Conservation (phyloP, 768 basidiomycete species). For the Suillus plorans region DNA sequence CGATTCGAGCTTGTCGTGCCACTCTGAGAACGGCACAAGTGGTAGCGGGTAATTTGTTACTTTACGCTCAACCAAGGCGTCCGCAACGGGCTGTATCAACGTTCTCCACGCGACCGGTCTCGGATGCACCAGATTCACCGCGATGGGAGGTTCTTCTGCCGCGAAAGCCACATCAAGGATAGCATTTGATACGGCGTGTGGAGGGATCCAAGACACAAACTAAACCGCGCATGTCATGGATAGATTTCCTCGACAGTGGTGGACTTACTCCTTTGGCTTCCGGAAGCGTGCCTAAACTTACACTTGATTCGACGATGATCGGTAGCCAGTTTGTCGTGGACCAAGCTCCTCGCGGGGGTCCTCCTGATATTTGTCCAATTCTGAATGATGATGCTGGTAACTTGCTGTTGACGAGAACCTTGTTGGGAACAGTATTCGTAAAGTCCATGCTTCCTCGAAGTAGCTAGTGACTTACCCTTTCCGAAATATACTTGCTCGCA, state of each 20-base stretch:
- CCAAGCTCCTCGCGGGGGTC: constrained; percentile 41
- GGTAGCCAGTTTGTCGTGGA: constrained; percentile 48
- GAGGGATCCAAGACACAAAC: constrained; percentile 22
- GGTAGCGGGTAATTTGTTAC: constrained; percentile 18
- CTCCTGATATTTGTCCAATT: constrained; percentile 47
- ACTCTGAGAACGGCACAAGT: constrained; percentile 29
- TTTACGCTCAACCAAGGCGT: constrained; percentile 4
- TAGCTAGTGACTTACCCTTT: constrained; percentile 28
- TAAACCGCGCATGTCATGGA: constrained; percentile 2
- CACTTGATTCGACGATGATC: constrained; percentile 37
- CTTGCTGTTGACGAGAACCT: constrained; percentile 40
- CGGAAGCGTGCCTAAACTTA: constrained; percentile 24
- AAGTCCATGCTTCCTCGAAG: not conserved
- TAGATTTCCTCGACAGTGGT: not conserved
- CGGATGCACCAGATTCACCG: constrained; percentile 27
- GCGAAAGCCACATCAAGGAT: constrained; percentile 23
- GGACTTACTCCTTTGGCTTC: constrained; percentile 23
- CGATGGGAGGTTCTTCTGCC: constrained; percentile 6
- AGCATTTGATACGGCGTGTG: constrained; percentile 14
- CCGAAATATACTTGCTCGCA: constrained; percentile 45
- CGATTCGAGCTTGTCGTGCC: constrained; percentile 21
- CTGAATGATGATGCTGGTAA: constrained; percentile 38
- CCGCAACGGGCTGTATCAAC: constrained; percentile 17
- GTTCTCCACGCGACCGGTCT: constrained; percentile 18
- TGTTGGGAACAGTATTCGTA: not conserved